Conservation (phyloP, 768 basidiomycete genomes). For the Boletus rubropictus region DNA sequence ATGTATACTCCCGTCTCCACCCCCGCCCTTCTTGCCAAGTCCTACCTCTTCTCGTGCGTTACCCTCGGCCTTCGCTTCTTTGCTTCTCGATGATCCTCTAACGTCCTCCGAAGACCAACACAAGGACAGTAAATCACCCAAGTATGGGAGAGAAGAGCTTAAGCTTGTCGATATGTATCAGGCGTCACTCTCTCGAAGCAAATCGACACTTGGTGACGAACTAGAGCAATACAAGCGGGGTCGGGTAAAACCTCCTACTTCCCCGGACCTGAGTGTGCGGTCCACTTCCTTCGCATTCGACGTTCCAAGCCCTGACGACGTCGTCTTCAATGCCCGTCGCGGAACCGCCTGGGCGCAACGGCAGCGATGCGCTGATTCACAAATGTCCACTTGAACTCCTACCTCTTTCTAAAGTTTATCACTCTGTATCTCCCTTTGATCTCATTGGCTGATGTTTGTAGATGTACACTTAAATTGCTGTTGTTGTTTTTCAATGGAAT, state of each 20-base stretch:
- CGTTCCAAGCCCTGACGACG: slow-evolving; percentile 86
- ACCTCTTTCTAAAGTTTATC: slow-evolving; percentile 7
- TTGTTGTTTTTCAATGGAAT: slow-evolving; percentile 31
- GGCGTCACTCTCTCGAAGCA: slow-evolving; percentile 26
- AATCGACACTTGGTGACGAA: slow-evolving; percentile 22
- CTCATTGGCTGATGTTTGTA: slow-evolving; percentile 18
- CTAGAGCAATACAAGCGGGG: slow-evolving; percentile 7
- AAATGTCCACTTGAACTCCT: slow-evolving; percentile 1
- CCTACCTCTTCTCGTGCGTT: slow-evolving; percentile 57
- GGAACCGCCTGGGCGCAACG: slow-evolving; percentile 57
- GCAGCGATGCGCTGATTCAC: slow-evolving; percentile 16
- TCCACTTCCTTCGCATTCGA: slow-evolving; percentile 60
- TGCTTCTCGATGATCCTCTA: slow-evolving; percentile 55
- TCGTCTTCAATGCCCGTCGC: slow-evolving; percentile 73
- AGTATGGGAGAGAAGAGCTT: slow-evolving; percentile 31
- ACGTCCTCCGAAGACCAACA: slow-evolving; percentile 34
- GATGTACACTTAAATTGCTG: slow-evolving; percentile 26
- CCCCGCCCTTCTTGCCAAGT: slow-evolving; percentile 56
- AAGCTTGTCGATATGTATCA: slow-evolving; percentile 27
- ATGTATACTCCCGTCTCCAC: slow-evolving; percentile 30
- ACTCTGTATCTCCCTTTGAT: slow-evolving; percentile 13
- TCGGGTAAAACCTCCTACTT: slow-evolving; percentile 11
- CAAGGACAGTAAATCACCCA: slow-evolving; percentile 26
- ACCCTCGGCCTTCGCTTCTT: slow-evolving; percentile 72
- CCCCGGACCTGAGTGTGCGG: slow-evolving; percentile 34